Percentiles rank a stretch among this genome's conserved stretches.
Evolutionary conservation across 2,329 filamentous ascomycete genomes (phyloP).

Genomic region (Neopestalotiopsis sp.): DNA sequence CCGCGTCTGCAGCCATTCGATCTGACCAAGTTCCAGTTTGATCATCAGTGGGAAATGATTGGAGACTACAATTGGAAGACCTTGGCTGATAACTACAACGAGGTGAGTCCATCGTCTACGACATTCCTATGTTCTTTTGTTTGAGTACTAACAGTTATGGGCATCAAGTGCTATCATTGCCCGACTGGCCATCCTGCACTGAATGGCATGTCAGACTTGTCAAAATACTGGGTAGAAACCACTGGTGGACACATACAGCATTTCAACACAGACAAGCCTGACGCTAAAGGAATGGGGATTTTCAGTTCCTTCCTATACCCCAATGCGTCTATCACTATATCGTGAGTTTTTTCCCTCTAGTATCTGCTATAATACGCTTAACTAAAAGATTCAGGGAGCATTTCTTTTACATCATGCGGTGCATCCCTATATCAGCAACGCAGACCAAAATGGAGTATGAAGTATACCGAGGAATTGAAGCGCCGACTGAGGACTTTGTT

Average conservation of each 20-base stretch:
- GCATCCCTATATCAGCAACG: constrained; percentile 58
- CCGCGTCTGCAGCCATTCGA: constrained; percentile 39
- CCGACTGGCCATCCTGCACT: constrained; percentile 53
- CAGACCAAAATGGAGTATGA: constrained; percentile 65
- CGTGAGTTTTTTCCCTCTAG: constrained; percentile 41
- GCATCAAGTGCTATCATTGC: constrained; percentile 51
- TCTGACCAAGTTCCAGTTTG: constrained; percentile 47
- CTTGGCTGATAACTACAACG: constrained; percentile 55
- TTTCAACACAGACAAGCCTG: constrained; percentile 49
- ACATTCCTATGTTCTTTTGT: too few species aligned
- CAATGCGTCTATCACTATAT: constrained; percentile 56
- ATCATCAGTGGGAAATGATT: constrained; percentile 46
- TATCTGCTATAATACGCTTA: not conserved
- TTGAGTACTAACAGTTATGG: not conserved
- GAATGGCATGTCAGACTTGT: constrained; percentile 36
- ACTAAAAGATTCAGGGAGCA: constrained; percentile 49
- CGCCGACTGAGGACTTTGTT: constrained; percentile 61
- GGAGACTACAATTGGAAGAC: constrained; percentile 51
- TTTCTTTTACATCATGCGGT: constrained; percentile 69
- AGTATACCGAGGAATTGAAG: constrained; percentile 65
- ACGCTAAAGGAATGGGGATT: constrained; percentile 54
- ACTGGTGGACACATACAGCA: constrained; percentile 58
- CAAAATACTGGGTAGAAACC: constrained; percentile 53
- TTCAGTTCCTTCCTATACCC: constrained; percentile 56
- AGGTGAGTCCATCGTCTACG: constrained; percentile 22